These are phyloP conservation scores for Calonectria crousiana DNA, from an alignment of 2,329 filamentous ascomycete genomes.

Conservation along the genomic window DNA sequence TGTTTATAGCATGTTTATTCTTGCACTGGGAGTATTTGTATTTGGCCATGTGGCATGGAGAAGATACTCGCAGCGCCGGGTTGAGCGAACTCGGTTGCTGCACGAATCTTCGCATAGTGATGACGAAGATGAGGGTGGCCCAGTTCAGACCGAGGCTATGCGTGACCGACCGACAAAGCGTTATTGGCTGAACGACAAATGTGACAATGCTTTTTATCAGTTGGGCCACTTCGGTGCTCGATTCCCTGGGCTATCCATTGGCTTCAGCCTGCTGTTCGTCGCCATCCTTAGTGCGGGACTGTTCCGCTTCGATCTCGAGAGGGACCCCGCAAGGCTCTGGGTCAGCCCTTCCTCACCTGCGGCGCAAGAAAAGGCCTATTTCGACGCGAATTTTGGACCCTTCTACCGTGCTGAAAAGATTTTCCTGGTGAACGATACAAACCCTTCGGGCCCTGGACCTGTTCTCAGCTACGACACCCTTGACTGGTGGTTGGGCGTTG, in stretches of 20 bases:
- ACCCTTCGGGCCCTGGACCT: conserved; percentile 72
- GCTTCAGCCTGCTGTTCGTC: conserved; percentile 79
- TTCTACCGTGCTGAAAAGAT: conserved; percentile 96
- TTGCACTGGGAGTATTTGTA: conserved; percentile 74
- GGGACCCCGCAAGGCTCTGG: conserved; percentile 91
- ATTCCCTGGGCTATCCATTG: conserved; percentile 88
- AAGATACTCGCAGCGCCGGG: conserved; percentile 79
- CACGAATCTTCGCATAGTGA: conserved; percentile 88
- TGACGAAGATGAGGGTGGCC: conserved; percentile 92
- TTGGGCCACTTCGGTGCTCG: conserved; percentile 85
- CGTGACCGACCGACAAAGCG: conserved; percentile 82
- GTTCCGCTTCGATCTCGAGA: conserved; percentile 90
- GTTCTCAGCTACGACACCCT: conserved; percentile 92
- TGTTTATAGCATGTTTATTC: conserved; percentile 81
- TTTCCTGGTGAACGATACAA: conserved; percentile 91
- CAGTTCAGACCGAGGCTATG: conserved; percentile 79
- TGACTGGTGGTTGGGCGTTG: conserved; percentile 93
- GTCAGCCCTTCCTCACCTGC: conserved; percentile 94
- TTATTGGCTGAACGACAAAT: conserved; percentile 86
- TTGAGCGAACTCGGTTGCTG: conserved; percentile 85
- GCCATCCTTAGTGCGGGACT: conserved; percentile 86
- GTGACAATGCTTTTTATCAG: conserved; percentile 82
- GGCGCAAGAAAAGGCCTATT: conserved; percentile 93
- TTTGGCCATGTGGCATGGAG: conserved; percentile 82
- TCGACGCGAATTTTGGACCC: conserved; percentile 92